Conservation (phyloP, 2,329 filamentous ascomycete species). For the Phaeoacremonium minimum region DNA sequence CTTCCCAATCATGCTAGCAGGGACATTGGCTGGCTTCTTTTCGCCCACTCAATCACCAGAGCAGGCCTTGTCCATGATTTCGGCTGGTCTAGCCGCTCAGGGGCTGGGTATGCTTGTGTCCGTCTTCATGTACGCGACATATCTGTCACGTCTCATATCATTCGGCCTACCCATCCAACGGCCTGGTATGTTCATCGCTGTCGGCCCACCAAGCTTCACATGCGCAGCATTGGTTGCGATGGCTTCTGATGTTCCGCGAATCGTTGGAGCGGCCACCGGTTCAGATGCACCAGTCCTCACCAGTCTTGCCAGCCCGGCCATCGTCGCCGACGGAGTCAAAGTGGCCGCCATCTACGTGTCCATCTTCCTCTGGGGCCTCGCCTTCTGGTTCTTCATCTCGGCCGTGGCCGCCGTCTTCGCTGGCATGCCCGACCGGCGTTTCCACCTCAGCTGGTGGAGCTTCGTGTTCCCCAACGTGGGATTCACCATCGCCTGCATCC, state of each 20-base stretch:
- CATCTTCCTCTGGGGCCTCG: constrained; percentile 62
- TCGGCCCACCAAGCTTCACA: constrained; percentile 51
- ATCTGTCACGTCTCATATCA: constrained; percentile 54
- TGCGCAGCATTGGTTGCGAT: constrained; percentile 28
- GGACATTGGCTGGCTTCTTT: constrained; percentile 53
- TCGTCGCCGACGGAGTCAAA: constrained; percentile 13
- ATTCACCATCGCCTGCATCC: constrained; percentile 55
- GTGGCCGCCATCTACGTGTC: constrained; percentile 32
- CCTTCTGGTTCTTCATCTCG: constrained; percentile 53
- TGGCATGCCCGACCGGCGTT: constrained; percentile 25
- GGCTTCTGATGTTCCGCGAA: constrained; percentile 23
- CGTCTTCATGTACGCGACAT: constrained; percentile 56
- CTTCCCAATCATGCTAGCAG: constrained; percentile 66
- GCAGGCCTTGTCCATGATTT: constrained; percentile 47
- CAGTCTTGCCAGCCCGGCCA: constrained; percentile 6
- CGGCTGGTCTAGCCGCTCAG: constrained; percentile 55
- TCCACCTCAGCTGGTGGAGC: constrained; percentile 53
- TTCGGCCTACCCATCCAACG: constrained; percentile 50
- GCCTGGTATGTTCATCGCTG: constrained; percentile 61
- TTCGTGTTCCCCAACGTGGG: constrained; percentile 65
- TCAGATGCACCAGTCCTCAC: constrained; percentile 33
- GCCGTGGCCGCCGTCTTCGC: constrained; percentile 37
- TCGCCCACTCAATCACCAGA: constrained; percentile 39
- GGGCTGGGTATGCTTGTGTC: constrained; percentile 56
- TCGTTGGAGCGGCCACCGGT: constrained; percentile 18